Evolutionary conservation across 768 basidiomycete species (phyloP), one percentile per base, ranked within the genome.

Genomic region (Cystoderma amianthinum): DNA sequence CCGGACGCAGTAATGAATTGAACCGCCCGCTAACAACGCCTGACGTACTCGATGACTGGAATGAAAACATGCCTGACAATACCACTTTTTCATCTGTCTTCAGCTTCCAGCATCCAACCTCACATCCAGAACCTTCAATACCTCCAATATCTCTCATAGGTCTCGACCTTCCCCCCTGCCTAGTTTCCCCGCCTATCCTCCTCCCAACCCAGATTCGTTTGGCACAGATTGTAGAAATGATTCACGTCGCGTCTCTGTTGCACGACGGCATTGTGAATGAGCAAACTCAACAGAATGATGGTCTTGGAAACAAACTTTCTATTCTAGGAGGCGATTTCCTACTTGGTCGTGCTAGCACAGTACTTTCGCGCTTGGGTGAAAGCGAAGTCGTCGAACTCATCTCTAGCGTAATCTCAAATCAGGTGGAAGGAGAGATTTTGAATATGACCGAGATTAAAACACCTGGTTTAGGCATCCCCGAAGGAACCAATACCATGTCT

Each of bases 221-320:
- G 23, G 95, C 94, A 3, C 92, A 95, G 54, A 94, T 99, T 33
- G 82, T 91, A 39, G 96, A 99, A 60, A 96, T 98, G 92, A 88
- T 99, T 36, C 92, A 98, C 57, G 85, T 97, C 46, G 94, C 96
- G 18, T 93, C 87, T 2, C 72, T 92, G 7, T 68, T 99, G 13
- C 95, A 98, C 58, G 90, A 98, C 68, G 85, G 86, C 52, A 91
- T 98, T 39, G 76, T 85, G 44, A 76, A 78, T 12, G 37, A 37
- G 7, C 3, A n/a, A 23, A 3, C 13, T 24, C 11, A 32, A 32
- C 76, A 81, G 0, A 81, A 85, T 0, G 71, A 76, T 19, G 65
- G 64, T 2, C 91, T 92, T 54, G 91, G 87, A 9, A 96, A 94
- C 72, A 99, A 99, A 58, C 74, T 97, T 3, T 76, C 91, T 24